A percentile compares a stretch with the other conserved stretches of the same genome.
Conservation (phyloP, 2,329 filamentous ascomycete species). For the Aureobasidium sp. region DNA sequence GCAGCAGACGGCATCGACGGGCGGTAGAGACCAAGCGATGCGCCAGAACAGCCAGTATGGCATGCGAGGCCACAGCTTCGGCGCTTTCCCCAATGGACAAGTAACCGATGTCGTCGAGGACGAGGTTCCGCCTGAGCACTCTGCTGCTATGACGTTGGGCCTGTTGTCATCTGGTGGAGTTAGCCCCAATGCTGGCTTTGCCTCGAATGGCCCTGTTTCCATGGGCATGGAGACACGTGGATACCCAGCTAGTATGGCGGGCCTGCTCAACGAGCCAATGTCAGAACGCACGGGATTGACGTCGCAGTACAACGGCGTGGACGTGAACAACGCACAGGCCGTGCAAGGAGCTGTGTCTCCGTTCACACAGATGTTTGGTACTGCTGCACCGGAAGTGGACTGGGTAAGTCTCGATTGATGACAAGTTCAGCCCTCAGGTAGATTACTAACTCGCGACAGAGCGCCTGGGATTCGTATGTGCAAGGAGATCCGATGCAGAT, state of each 20-base stretch:
- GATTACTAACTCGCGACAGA: constrained; percentile 35
- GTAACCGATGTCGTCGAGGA: constrained; percentile 40
- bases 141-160: constrained; percentile 63
- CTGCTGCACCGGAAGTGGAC: constrained; percentile 29
- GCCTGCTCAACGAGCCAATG: constrained; percentile 29
- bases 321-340: constrained; percentile 27
- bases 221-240: constrained; percentile 20
- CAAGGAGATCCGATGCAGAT: constrained; percentile 47
- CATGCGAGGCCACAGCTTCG: constrained; percentile 19
- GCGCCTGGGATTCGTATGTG: constrained; percentile 63
- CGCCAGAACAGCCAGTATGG: not conserved
- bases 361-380: constrained; percentile 34
- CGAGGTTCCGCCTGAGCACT: constrained; percentile 53
- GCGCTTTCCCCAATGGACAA: constrained; percentile 29
- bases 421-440: not conserved
- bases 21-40: constrained; percentile 13
- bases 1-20: constrained; percentile 19
- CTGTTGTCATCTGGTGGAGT: constrained; percentile 58
- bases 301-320: constrained; percentile 28
- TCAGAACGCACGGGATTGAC: constrained; percentile 28
- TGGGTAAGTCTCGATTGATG: constrained; percentile 44
- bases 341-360: constrained; percentile 27
- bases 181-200: constrained; percentile 39
- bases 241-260: constrained; percentile 30
- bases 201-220: not conserved